These are phyloP conservation scores for Euclidium syriacum DNA, from an alignment of 345 rosid genomes.

Conservation along the genomic window DNA sequence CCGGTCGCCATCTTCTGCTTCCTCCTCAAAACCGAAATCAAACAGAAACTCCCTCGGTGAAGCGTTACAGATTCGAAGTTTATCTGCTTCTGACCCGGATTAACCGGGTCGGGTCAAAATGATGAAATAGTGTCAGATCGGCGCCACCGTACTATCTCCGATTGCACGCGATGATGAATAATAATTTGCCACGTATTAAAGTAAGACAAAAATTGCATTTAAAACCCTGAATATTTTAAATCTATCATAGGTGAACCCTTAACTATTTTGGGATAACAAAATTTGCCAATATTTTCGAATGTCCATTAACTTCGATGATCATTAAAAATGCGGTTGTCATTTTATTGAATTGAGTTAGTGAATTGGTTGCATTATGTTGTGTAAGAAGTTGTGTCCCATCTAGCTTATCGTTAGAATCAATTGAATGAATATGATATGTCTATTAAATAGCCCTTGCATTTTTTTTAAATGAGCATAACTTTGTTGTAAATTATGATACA, in stretches of 20 bases:
- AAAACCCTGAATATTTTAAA: not conserved
- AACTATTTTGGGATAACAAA: too few relatives aligned
- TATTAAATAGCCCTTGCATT: too few relatives aligned
- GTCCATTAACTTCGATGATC: too few relatives aligned
- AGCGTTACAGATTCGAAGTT: not conserved
- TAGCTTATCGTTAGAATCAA: too few relatives aligned
- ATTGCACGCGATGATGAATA: not conserved
- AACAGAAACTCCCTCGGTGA: not conserved
- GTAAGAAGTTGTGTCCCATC: too few relatives aligned
- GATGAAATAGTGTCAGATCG: too few relatives aligned
- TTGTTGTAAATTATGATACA: not conserved
- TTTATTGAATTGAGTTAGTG: too few relatives aligned
- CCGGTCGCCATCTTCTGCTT: slow-evolving; percentile 18
- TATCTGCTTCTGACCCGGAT: not conserved
- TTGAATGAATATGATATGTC: too few relatives aligned
- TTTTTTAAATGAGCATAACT: too few relatives aligned
- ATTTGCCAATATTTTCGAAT: too few relatives aligned
- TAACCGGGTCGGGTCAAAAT: slow-evolving; percentile 15
- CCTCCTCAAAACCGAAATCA: not conserved
- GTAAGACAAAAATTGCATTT: not conserved
- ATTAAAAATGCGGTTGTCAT: too few relatives aligned
- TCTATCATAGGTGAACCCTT: not conserved
- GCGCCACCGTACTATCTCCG: not conserved
- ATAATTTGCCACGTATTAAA: not conserved
- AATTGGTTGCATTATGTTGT: too few relatives aligned